phyloP scores from a whole-genome alignment of 129 eudicot genomes.

The Lactuca sativa region DNA sequence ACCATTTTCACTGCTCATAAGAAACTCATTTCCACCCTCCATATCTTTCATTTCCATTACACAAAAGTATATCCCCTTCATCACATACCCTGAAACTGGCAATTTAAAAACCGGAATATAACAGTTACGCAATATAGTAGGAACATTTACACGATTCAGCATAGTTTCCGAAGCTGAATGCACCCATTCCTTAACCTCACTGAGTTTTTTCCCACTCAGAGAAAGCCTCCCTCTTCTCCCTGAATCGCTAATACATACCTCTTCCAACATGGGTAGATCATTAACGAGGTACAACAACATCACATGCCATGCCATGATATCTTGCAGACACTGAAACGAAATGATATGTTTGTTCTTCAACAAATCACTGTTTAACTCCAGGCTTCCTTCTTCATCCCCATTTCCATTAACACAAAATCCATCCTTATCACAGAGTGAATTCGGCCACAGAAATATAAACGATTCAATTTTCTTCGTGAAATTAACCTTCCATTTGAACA shows the following conservation, averaged over 20 bases:
- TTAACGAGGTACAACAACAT: slow-evolving; percentile 29
- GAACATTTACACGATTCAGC: not conserved
- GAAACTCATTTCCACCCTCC: not conserved
- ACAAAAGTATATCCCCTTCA: not conserved
- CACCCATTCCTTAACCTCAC: slow-evolving; percentile 23
- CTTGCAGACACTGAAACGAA: slow-evolving; percentile 34
- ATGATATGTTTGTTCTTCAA: not conserved
- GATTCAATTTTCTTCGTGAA: slow-evolving; percentile 28
- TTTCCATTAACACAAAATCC: not conserved
- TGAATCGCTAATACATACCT: slow-evolving; percentile 25
- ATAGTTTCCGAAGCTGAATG: not conserved
- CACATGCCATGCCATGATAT: slow-evolving; percentile 29
- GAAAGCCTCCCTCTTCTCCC: slow-evolving; percentile 5
- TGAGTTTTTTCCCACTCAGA: slow-evolving; percentile 21
- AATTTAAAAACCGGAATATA: not conserved
- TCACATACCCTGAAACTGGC: slow-evolving; percentile 15
- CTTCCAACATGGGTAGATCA: slow-evolving; percentile 25
- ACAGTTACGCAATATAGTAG: not conserved
- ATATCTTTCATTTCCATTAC: not conserved
- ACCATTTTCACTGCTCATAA: not conserved
- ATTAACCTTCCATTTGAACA: slow-evolving; percentile 32
- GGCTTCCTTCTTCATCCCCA: not conserved
- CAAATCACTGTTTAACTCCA: too few species aligned
- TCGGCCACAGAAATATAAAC: slow-evolving; percentile 17
- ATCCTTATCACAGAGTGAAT: slow-evolving; percentile 1